Evolutionary conservation across 1,139 yeast species (phyloP).

Genomic region (Diutina ranongensis): DNA sequence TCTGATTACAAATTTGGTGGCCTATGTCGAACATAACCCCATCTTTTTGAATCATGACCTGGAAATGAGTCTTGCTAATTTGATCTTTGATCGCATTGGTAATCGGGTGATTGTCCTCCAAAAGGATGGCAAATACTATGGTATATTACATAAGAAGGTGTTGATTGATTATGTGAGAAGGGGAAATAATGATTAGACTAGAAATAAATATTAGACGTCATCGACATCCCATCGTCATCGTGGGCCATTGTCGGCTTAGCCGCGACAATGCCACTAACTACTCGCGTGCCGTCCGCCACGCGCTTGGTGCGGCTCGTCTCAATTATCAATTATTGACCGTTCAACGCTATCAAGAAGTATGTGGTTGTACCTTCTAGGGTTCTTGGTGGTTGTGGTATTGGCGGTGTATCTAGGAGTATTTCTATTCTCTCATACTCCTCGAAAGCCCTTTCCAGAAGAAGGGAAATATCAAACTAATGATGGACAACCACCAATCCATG

Average conservation of each 20-base stretch:
- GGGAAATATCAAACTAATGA: slow-evolving; percentile 34
- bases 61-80: slow-evolving; percentile 41
- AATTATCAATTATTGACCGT: neutral
- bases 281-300: no score
- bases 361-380: neutral
- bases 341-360: neutral
- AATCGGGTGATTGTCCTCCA: slow-evolving; percentile 39
- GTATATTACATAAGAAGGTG: slow-evolving; percentile 44
- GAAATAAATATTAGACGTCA: no score
- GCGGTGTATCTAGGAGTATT: slow-evolving; percentile 30
- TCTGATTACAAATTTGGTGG: slow-evolving; percentile 29
- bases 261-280: no score
- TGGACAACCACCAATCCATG: slow-evolving; percentile 12
- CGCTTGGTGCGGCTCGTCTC: no score
- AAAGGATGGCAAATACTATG: slow-evolving; percentile 39
- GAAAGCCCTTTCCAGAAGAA: slow-evolving; percentile 44
- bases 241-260: no score
- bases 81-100: slow-evolving; percentile 45
- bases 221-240: no score
- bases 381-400: slow-evolving; percentile 7
- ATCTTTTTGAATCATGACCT: slow-evolving; percentile 38
- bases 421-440: slow-evolving; percentile 51
- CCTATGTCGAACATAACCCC: slow-evolving; percentile 37
- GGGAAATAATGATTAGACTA: neutral
- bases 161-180: slow-evolving; percentile 34